Evolutionary conservation across 2,329 filamentous ascomycete genomes (phyloP).

Genomic region (Beauveria sp.): DNA sequence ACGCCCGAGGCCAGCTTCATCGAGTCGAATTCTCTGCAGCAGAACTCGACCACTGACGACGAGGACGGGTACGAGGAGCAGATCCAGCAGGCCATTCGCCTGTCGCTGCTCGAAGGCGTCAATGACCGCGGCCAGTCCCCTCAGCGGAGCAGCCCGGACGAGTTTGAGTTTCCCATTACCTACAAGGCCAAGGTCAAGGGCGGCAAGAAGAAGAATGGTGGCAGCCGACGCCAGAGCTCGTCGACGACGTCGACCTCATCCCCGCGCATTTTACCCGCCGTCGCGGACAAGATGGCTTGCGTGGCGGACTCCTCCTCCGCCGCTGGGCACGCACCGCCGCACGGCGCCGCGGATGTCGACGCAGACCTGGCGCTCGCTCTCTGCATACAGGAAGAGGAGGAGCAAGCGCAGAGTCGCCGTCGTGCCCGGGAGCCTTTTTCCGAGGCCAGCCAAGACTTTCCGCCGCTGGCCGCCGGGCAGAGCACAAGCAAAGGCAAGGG

Average conservation of each 20-base stretch:
- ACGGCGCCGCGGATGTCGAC: conserved; percentile 26
- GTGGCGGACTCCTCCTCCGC: conserved; percentile 15
- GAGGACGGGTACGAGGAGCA: conserved; percentile 53
- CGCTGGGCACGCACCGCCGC: background rate
- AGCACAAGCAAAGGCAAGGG: conserved; percentile 39
- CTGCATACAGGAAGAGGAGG: conserved; percentile 42
- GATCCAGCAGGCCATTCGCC: conserved; percentile 54
- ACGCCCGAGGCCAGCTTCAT: conserved; percentile 49
- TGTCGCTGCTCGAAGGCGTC: conserved; percentile 51
- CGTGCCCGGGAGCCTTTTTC: background rate
- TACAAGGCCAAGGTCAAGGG: conserved; percentile 35
- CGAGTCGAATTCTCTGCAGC: conserved; percentile 28
- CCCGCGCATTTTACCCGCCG: conserved; percentile 24
- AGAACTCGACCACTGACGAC: conserved; percentile 20
- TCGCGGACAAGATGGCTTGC: conserved; percentile 24
- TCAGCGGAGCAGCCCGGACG: conserved; percentile 33
- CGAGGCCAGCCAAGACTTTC: conserved; percentile 28
- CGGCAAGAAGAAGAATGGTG: conserved; percentile 23
- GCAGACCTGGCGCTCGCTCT: conserved; percentile 55
- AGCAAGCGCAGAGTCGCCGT: background rate
- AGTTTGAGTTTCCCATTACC: conserved; percentile 41
- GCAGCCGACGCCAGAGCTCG: conserved; percentile 26
- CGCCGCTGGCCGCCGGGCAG: conserved; percentile 27
- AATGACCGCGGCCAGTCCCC: conserved; percentile 40
- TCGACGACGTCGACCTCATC: conserved; percentile 17